Base-by-base conservation (phyloP, 2,329 filamentous ascomycete species). In the Neophaeococcomyces aloes region DNA sequence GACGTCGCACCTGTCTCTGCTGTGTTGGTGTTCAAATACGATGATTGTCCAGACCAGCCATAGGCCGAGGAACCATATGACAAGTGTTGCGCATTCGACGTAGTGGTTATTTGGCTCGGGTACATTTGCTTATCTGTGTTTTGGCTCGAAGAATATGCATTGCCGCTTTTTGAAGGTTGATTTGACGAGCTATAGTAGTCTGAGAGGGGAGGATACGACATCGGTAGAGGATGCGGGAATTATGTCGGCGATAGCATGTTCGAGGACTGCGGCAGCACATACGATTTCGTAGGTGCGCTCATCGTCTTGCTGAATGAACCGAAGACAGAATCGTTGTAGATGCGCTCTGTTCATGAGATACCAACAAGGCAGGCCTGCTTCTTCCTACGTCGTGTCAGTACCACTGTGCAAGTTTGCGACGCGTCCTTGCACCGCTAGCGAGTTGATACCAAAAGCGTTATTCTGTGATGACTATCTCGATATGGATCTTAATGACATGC, bases 181-280 rank as follows among this genome's bases (percentile, higher is more conserved):
- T 15, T 25, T 4, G 39, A 35, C 8, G 39, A 35, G 39, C 39
- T 30, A 35, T 42, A 29, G 39, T 35, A 35, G 33, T 42, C 47
- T 14, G 38, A 34, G 10, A 48, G 29, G 15, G 38, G 29, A 11
- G 42, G 30, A 23, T 52, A 48, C n/a, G 52, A 49, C 53, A 55
- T 55, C 42, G 18, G 13, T 32, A 7, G 23, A 8, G 19, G 13
- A n/a, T 14, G 6, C 6, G 27, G 8, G 14, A 8, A 3, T 3
- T 15, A 14, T 25, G 18, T 10, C 11, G 18, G 15, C 14, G 25
- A 10, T 11, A 38, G 15, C 36, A 4, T 27, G 15, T 13, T 15
- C 13, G 15, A 29, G 23, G 10, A 6, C 23, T 10, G 23, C 10
- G 23, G 10, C 23, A 27, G 5, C 10, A 27, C 23, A 5, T 6